These are phyloP conservation scores for Phytophthora lateralis DNA, from an alignment of 352 stramenopile genomes.

Conservation along the genomic window DNA sequence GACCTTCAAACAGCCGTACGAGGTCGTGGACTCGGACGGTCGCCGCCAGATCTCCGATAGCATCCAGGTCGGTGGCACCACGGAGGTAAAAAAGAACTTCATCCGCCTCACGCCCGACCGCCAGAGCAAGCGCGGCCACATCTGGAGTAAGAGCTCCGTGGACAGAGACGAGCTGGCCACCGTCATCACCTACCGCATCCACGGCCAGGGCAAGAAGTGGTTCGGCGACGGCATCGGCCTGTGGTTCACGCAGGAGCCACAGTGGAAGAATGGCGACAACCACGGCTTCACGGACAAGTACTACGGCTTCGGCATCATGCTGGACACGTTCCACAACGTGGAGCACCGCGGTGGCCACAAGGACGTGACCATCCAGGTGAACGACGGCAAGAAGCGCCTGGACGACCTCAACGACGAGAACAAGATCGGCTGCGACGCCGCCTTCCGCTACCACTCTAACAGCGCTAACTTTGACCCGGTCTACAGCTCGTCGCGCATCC, in stretches of 20 bases:
- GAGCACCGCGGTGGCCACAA: slow-evolving; percentile 82
- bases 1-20: slow-evolving; percentile 72
- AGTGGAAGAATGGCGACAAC: slow-evolving; percentile 67
- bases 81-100: slow-evolving; percentile 85
- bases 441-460: slow-evolving; percentile 78
- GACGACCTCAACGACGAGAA: slow-evolving; percentile 71
- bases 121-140: slow-evolving; percentile 79
- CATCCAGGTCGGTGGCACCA: slow-evolving; percentile 58
- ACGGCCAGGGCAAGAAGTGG: slow-evolving; percentile 77
- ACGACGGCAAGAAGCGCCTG: slow-evolving; percentile 75
- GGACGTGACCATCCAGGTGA: slow-evolving; percentile 81
- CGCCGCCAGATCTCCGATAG: slow-evolving; percentile 64
- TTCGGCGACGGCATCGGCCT: slow-evolving; percentile 80
- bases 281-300: slow-evolving; percentile 79
- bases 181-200: slow-evolving; percentile 80
- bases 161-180: slow-evolving; percentile 55
- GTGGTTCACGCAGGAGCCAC: slow-evolving; percentile 70
- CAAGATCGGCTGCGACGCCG: slow-evolving; percentile 77
- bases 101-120: slow-evolving; percentile 80
- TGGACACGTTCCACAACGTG: slow-evolving; percentile 85
- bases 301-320: slow-evolving; percentile 69
- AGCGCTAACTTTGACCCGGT: slow-evolving; percentile 75
- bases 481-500: slow-evolving; percentile 70
- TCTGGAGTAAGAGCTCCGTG: slow-evolving; percentile 64
- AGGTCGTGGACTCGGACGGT: slow-evolving; percentile 56